phyloP scores from a whole-genome alignment of 2,329 filamentous ascomycete genomes.

The Aspergillus fumigatus region DNA sequence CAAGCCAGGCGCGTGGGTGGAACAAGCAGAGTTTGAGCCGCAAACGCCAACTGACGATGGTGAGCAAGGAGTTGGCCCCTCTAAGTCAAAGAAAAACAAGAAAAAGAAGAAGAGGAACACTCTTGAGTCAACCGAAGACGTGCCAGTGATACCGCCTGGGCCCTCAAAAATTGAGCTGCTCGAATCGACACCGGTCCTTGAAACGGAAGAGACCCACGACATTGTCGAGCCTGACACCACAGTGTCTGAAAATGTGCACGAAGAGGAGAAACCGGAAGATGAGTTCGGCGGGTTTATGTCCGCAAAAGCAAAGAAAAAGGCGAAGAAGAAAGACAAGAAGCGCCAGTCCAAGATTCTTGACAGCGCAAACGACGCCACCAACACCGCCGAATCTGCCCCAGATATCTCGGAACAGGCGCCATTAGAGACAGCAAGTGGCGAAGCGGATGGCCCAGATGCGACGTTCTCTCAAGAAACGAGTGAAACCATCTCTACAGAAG shows the following conservation, averaged over 20 bases:
- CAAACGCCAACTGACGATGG: slow-evolving; percentile 1
- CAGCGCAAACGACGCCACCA: slow-evolving; percentile 14
- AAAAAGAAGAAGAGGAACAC: slow-evolving; percentile 38
- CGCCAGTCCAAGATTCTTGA: slow-evolving; percentile 29
- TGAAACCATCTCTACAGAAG: slow-evolving; percentile 10
- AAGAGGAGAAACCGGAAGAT: slow-evolving; percentile 13
- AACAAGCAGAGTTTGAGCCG: slow-evolving; percentile 2
- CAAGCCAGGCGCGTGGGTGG: not conserved
- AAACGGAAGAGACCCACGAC: not conserved
- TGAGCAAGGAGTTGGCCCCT: slow-evolving; percentile 8
- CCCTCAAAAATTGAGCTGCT: not conserved
- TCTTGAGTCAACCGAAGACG: slow-evolving; percentile 17
- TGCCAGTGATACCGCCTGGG: slow-evolving; percentile 10
- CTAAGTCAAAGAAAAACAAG: slow-evolving; percentile 26
- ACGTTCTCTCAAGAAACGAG: slow-evolving; percentile 12
- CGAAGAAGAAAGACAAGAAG: slow-evolving; percentile 46
- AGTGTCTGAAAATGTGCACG: slow-evolving; percentile 1
- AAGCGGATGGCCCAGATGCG: slow-evolving; percentile 3
- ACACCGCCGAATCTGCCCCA: not conserved
- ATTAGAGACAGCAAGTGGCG: slow-evolving; percentile 2
- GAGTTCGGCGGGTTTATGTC: slow-evolving; percentile 26
- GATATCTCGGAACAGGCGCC: slow-evolving; percentile 9
- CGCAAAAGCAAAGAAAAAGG: slow-evolving; percentile 42
- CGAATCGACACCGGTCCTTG: not conserved
- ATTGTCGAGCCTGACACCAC: slow-evolving; percentile 10